A percentile compares a stretch with the other conserved stretches of the same genome.
These are phyloP conservation scores for Cytospora mali DNA, from an alignment of 2,329 filamentous ascomycete species.

Conservation along the genomic window DNA sequence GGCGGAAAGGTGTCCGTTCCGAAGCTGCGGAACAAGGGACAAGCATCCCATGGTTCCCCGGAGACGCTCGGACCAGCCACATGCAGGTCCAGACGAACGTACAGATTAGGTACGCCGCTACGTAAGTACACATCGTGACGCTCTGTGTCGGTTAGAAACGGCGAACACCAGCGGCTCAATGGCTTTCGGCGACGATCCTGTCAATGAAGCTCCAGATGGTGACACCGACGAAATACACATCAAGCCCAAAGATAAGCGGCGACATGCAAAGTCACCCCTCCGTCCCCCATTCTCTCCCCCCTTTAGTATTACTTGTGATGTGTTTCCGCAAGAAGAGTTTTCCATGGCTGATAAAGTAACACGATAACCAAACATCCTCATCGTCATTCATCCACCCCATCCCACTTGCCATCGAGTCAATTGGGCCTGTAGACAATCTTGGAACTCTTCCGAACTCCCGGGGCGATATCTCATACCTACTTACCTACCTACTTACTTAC, in stretches of 20 bases:
- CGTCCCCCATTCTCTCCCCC: neutral
- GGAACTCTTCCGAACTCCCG: neutral
- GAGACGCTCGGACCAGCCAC: neutral
- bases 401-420: neutral
- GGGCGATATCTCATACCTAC: neutral
- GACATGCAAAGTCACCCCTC: neutral
- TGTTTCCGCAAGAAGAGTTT: neutral
- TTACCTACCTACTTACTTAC: neutral
- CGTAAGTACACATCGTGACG: neutral
- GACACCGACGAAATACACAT: conserved; percentile 1
- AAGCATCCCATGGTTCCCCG: neutral
- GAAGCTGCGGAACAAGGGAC: neutral
- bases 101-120: neutral
- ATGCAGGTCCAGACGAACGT: neutral
- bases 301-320: neutral
- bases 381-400: neutral
- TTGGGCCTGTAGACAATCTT: neutral
- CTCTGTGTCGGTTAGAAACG: neutral
- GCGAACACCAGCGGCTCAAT: too few species aligned
- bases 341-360: neutral
- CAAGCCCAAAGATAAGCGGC: neutral
- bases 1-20: neutral
- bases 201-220: neutral
- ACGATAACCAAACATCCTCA: neutral
- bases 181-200: too few species aligned